Base-by-base conservation (phyloP, 2,329 filamentous ascomycete genomes). In the Rhinocladiella mackenziei region DNA sequence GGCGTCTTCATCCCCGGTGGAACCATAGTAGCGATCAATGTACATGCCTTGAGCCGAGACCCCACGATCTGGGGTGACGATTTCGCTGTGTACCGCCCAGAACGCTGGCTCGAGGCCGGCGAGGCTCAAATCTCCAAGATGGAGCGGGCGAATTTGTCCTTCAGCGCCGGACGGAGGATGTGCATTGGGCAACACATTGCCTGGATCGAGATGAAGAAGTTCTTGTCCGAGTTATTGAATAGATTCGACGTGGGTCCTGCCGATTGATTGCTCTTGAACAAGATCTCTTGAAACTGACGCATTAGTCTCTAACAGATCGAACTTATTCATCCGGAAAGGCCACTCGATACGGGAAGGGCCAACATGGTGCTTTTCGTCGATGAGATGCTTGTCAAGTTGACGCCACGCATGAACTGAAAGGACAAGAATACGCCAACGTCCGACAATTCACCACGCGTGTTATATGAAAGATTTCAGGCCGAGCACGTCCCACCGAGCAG, bases 61-160 rank as follows among this genome's bases (percentile, higher is more conserved):
- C 17, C 20, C 10, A 46, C 40, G 1, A 39, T 56, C 9, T 58
- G 41, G 26, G 55, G 55, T 4, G 33, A 23, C 2, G 52, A 58
- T 20, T 15, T 41, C 4, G 43, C 23, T 8, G 17, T 9, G 2
- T 58, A 56, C 39, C 34, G 43, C 15, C 48, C 48, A 5, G 48
- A 49, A n/a, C 34, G 48, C 9, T 51, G 48, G 74, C 56, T 75
- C 2, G 69, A 75, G 33, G 42, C 26, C 10, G 6, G 26, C 17
- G 47, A 36, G 30, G 34, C 14, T 11, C 34, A 43, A 33, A 42
- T 8, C 9, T 29, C 18, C 6, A 18, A 22, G 5, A 51, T 51
- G 48, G 39, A 51, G 20, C 26, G 36, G 14, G 18, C 34, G 8
- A 40, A 48, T 22, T 23, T 50, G 10, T 32, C 37, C 10, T 50